Percentiles rank a stretch among this genome's conserved stretches.
Evolutionary conservation across 371 early-diverging fungal species (phyloP).

Genomic region (Capillidium heterosporum): DNA sequence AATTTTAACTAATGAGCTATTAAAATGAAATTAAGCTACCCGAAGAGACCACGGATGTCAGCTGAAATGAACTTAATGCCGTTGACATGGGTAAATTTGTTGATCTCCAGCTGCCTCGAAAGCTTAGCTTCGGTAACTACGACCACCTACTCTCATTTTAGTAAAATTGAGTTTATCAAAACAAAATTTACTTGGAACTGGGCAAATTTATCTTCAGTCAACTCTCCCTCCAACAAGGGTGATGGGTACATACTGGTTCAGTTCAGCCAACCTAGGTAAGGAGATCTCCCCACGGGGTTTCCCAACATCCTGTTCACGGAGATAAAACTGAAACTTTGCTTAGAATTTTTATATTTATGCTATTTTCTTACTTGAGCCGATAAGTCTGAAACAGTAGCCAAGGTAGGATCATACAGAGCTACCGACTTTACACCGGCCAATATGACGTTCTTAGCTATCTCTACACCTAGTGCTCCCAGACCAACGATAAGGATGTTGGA

Average conservation of each 20-base stretch:
- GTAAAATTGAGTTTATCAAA: background rate
- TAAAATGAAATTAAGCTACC: conserved; percentile 21
- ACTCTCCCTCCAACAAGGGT: conserved; percentile 53
- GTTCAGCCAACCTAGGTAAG: conserved; percentile 70
- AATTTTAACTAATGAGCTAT: background rate
- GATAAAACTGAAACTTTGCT: conserved; percentile 69
- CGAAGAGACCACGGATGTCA: conserved; percentile 89
- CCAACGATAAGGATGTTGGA: conserved; percentile 96
- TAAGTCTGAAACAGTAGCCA: conserved; percentile 64
- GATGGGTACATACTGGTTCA: conserved; percentile 97
- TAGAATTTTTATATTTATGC: background rate
- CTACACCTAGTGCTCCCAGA: conserved; percentile 92
- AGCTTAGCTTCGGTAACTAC: conserved; percentile 71
- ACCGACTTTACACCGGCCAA: conserved; percentile 98
- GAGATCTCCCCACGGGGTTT: conserved; percentile 70
- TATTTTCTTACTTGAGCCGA: conserved; percentile 62
- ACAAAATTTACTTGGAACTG: conserved; percentile 39
- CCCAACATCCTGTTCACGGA: conserved; percentile 79
- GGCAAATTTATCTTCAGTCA: conserved; percentile 45
- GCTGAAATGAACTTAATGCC: conserved; percentile 88
- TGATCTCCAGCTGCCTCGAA: conserved; percentile 67
- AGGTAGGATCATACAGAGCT: conserved; percentile 73
- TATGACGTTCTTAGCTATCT: conserved; percentile 98
- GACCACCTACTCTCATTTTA: conserved; percentile 30
- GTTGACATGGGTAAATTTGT: conserved; percentile 68